Percentiles rank a stretch among this genome's conserved stretches.
Conservation (phyloP, 1,284 basidiomycete genomes). For the Neotropicomus parvogracilis region DNA sequence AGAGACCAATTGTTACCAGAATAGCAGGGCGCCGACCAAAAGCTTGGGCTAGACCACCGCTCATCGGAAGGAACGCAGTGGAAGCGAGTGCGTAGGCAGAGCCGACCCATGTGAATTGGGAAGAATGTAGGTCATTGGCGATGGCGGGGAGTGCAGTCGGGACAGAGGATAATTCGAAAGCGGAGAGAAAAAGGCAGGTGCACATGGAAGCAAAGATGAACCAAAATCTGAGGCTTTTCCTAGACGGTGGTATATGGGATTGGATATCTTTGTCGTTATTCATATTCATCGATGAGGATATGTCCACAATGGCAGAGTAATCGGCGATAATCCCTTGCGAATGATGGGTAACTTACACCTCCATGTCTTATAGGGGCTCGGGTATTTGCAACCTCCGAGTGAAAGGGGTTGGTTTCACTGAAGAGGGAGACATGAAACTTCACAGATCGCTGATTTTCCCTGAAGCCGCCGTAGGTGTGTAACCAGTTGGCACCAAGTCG, state of each 20-base stretch:
- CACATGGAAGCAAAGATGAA: not conserved
- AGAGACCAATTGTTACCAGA: not conserved
- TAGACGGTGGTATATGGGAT: not conserved
- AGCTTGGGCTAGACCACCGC: not conserved
- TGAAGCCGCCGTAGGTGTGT: too few species aligned
- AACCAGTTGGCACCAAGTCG: too few species aligned
- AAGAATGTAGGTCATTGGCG: not conserved
- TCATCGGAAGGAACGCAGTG: not conserved
- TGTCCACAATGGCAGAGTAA: too few species aligned
- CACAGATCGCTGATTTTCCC: too few species aligned
- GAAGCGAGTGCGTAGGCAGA: not conserved
- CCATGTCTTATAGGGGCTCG: too few species aligned
- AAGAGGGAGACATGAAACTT: too few species aligned
- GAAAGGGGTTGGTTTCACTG: too few species aligned
- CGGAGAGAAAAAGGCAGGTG: not conserved
- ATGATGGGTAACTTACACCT: too few species aligned
- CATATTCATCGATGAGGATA: not conserved
- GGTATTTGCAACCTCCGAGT: too few species aligned
- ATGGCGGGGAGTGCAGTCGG: not conserved
- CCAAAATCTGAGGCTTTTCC: not conserved
- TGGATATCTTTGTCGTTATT: not conserved
- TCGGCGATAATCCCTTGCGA: too few species aligned
- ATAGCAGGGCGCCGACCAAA: conserved; percentile 4
- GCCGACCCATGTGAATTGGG: conserved; percentile 1
- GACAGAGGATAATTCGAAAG: not conserved